Conservation (phyloP, 495 filamentous ascomycete genomes). For the Xylaria palmicola region DNA sequence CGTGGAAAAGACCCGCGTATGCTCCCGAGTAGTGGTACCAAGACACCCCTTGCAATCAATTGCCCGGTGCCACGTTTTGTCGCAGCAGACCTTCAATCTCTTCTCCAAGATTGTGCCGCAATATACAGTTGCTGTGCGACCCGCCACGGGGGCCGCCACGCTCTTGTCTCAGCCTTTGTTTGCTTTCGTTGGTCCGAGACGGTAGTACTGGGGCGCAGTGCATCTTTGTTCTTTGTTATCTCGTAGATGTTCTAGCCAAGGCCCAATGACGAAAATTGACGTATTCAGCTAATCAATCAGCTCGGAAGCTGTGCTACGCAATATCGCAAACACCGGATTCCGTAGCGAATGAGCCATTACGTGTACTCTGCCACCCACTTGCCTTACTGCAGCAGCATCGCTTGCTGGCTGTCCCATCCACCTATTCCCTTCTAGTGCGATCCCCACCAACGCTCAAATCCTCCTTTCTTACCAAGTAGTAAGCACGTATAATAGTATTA, state of each 20-base stretch:
- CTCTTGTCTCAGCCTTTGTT: not conserved
- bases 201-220: not conserved
- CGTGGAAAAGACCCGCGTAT: too few species aligned
- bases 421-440: not conserved
- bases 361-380: not conserved
- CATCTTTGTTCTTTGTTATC: not conserved
- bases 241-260: not conserved
- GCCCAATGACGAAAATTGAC: not conserved
- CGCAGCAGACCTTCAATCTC: not conserved
- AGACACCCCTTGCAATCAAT: slow-evolving; percentile 13
- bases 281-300: not conserved
- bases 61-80: slow-evolving; percentile 5
- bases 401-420: not conserved
- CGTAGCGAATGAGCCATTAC: not conserved
- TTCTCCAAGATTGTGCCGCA: not conserved
- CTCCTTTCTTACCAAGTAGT: not conserved
- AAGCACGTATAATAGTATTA: not conserved
- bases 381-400: not conserved
- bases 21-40: too few species aligned
- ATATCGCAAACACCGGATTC: not conserved
- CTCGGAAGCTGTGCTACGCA: not conserved
- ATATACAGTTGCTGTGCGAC: not conserved
- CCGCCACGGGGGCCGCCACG: not conserved
- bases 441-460: not conserved
- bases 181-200: not conserved